Evolutionary conservation across 768 basidiomycete species (phyloP).

Genomic region (Russula olivacea): DNA sequence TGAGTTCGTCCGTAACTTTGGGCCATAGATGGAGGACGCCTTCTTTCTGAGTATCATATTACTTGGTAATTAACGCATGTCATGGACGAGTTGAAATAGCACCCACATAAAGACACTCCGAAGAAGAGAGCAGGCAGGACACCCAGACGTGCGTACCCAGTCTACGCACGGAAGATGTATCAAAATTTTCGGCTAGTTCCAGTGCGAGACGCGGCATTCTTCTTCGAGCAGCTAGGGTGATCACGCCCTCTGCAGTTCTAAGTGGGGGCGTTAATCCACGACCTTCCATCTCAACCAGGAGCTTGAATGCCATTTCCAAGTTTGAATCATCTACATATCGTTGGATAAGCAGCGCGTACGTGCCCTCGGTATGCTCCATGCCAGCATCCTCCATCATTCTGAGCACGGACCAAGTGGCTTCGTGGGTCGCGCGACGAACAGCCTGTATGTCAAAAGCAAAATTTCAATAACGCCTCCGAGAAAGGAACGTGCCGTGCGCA

Average conservation of each 20-base stretch:
- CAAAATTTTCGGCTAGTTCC: constrained; percentile 60
- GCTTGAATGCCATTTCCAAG: constrained; percentile 60
- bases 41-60: constrained; percentile 45
- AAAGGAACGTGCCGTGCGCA: constrained; percentile 34
- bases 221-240: constrained; percentile 47
- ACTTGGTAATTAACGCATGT: background rate
- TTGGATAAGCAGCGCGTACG: constrained; percentile 49
- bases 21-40: constrained; percentile 64
- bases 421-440: constrained; percentile 27
- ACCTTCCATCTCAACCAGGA: constrained; percentile 52
- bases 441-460: constrained; percentile 28
- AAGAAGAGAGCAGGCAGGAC: constrained; percentile 57
- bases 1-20: constrained; percentile 45
- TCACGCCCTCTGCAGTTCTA: constrained; percentile 44
- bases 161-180: constrained; percentile 47
- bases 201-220: constrained; percentile 62
- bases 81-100: background rate
- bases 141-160: constrained; percentile 57
- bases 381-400: constrained; percentile 48
- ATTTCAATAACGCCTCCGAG: constrained; percentile 34
- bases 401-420: constrained; percentile 38
- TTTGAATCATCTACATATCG: constrained; percentile 44
- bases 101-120: constrained; percentile 64
- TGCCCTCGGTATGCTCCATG: constrained; percentile 46
- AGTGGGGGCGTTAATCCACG: constrained; percentile 47